A percentile compares a stretch with the other conserved stretches of the same genome.
phyloP scores from a whole-genome alignment of 108 stramenopile species.

The Schizochytrium sp. region DNA sequence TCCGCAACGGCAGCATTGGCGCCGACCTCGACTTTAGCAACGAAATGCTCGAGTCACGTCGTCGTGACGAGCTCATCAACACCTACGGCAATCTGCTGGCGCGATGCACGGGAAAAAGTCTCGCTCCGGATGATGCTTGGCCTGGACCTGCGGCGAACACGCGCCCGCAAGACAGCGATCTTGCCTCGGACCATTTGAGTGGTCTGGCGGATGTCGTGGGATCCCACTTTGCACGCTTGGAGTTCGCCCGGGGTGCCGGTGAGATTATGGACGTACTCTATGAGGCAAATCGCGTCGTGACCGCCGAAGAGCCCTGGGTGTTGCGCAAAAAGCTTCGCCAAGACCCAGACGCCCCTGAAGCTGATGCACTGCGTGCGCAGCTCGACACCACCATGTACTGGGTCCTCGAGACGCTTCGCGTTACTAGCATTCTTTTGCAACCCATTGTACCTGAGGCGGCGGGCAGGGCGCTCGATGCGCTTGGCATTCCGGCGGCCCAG shows the following conservation, averaged over 20 bases:
- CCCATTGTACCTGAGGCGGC: conserved; percentile 80
- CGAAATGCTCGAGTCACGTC: conserved; percentile 65
- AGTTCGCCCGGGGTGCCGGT: background rate
- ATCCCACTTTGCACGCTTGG: background rate
- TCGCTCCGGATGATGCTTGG: background rate
- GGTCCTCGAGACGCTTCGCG: conserved; percentile 76
- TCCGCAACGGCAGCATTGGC: conserved; percentile 78
- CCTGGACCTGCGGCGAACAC: conserved; percentile 48
- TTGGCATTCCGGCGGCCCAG: conserved; percentile 66
- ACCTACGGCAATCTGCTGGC: conserved; percentile 86
- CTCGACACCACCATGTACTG: conserved; percentile 66
- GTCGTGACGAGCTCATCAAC: conserved; percentile 78
- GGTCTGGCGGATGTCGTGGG: conserved; percentile 46
- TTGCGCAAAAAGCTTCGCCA: conserved; percentile 57
- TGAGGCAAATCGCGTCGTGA: conserved; percentile 82
- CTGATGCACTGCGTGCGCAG: background rate
- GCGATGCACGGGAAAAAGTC: conserved; percentile 65
- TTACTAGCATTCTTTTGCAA: conserved; percentile 73
- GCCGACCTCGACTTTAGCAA: conserved; percentile 83
- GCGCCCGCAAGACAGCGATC: conserved; percentile 49
- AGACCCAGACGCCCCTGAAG: conserved; percentile 60
- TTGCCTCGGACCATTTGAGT: conserved; percentile 41
- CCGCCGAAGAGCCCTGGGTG: conserved; percentile 76
- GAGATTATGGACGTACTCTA: conserved; percentile 60
- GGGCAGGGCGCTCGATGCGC: conserved; percentile 67